These are phyloP conservation scores for Syncephalis fuscata DNA, from an alignment of 371 early-diverging fungal species.

Conservation along the genomic window DNA sequence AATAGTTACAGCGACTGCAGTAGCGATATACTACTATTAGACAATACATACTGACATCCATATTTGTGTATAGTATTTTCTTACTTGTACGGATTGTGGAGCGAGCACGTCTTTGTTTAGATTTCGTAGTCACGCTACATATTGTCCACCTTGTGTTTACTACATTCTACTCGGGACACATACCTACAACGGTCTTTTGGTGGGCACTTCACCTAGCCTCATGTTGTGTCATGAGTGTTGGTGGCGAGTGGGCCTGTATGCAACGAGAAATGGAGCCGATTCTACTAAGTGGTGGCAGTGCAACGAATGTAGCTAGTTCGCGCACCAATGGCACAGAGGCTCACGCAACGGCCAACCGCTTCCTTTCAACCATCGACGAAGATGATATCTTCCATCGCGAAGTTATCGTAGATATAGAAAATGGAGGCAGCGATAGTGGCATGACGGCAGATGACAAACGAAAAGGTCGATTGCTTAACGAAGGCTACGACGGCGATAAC, in stretches of 20 bases:
- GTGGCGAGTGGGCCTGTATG: slow-evolving; percentile 73
- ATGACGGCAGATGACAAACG: too few species aligned
- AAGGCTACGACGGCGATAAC: too few species aligned
- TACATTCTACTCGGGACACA: slow-evolving; percentile 29
- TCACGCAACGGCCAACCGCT: neutral
- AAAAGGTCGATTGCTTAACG: too few species aligned
- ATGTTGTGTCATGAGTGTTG: slow-evolving; percentile 42
- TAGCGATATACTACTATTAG: too few species aligned
- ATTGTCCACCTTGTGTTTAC: slow-evolving; percentile 43
- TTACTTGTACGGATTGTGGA: slow-evolving; percentile 49
- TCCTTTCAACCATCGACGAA: too few species aligned
- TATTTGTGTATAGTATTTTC: slow-evolving; percentile 15
- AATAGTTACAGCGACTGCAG: neutral
- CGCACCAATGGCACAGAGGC: neutral
- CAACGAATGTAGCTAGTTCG: neutral
- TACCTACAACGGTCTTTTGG: slow-evolving; percentile 49
- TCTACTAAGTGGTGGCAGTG: slow-evolving; percentile 17
- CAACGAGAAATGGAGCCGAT: slow-evolving; percentile 71
- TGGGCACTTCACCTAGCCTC: slow-evolving; percentile 40
- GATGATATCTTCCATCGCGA: too few species aligned
- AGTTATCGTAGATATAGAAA: too few species aligned
- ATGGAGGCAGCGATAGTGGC: too few species aligned
- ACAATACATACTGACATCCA: too few species aligned
- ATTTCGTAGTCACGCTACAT: slow-evolving; percentile 62
- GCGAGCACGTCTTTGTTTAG: slow-evolving; percentile 60